Percentiles rank a stretch among this genome's conserved stretches.
phyloP scores from a whole-genome alignment of 108 stramenopile species.

The Stephanodiscus triporus region DNA sequence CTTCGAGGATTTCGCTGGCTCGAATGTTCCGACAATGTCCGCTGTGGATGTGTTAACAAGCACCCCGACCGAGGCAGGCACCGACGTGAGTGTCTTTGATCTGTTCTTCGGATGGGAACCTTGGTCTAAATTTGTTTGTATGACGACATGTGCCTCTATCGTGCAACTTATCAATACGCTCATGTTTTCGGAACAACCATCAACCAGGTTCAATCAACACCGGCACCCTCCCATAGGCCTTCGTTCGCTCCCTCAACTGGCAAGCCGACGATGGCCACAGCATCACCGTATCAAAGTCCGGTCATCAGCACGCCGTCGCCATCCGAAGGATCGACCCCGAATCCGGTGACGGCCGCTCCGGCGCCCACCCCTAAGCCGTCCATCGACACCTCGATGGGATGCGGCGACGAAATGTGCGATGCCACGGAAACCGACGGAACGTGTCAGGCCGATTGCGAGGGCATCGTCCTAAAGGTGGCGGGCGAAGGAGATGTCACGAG shows the following conservation, averaged over 20 bases:
- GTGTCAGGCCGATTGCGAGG: neutral
- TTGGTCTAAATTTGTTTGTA: neutral
- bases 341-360: neutral
- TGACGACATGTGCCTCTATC: neutral
- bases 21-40: neutral
- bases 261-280: neutral
- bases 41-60: neutral
- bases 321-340: conserved; percentile 1
- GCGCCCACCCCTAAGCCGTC: neutral
- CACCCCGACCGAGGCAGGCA: neutral
- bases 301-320: neutral
- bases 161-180: neutral
- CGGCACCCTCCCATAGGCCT: neutral
- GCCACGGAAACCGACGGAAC: neutral
- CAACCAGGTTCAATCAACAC: neutral
- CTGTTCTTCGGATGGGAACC: too few species aligned
- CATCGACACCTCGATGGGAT: neutral
- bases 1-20: neutral
- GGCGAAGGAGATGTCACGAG: neutral
- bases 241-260: neutral
- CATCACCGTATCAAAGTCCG: neutral
- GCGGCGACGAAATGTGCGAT: neutral
- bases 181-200: neutral
- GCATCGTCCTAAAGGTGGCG: neutral
- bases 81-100: neutral